Percentiles rank a stretch among this genome's conserved stretches.
Evolutionary conservation across 768 basidiomycete genomes (phyloP).

Genomic region (Mycena filopes): DNA sequence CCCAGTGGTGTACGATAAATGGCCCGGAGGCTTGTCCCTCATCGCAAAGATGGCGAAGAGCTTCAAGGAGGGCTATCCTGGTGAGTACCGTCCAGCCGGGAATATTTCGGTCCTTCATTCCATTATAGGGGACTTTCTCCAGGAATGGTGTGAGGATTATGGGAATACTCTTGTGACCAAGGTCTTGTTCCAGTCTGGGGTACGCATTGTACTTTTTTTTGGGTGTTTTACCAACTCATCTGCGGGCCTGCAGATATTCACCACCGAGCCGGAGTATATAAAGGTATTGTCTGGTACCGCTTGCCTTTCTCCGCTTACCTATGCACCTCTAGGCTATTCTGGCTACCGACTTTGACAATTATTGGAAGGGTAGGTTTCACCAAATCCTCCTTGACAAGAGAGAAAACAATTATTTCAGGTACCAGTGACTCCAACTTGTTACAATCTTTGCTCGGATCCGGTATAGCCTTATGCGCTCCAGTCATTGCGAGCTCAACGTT

Average conservation of each 20-base stretch:
- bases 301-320: not conserved
- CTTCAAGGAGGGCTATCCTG: slow-evolving; percentile 11
- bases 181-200: not conserved
- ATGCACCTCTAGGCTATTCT: slow-evolving; percentile 4
- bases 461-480: not conserved
- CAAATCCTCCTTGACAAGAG: not conserved
- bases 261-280: slow-evolving; percentile 17
- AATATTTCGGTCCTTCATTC: not conserved
- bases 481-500: not conserved
- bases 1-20: slow-evolving; percentile 10
- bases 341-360: slow-evolving; percentile 24
- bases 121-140: slow-evolving; percentile 13
- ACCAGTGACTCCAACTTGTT: not conserved
- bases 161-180: slow-evolving; percentile 15
- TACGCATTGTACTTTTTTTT: not conserved
- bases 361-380: slow-evolving; percentile 10
- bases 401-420: not conserved
- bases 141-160: slow-evolving; percentile 8
- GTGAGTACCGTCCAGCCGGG: not conserved
- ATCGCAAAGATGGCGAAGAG: not conserved
- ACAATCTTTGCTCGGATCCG: slow-evolving; percentile 24
- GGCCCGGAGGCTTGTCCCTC: not conserved
- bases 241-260: not conserved
- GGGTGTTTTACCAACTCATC: not conserved
- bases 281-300: not conserved